Evolutionary conservation across 805 yeast genomes (phyloP).

Genomic region (Ogataea methanolica): DNA sequence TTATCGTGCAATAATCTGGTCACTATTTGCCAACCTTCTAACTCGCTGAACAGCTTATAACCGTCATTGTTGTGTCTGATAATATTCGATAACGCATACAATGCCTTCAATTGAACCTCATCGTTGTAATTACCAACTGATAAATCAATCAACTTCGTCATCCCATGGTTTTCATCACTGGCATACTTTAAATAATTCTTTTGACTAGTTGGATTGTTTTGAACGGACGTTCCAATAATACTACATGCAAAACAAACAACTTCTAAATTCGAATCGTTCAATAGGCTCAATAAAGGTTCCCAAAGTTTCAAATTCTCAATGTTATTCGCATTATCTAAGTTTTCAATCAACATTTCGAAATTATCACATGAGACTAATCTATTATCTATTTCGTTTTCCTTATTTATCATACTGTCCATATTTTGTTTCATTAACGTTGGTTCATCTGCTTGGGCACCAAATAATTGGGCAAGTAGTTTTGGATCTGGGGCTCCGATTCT

Average conservation of each 20-base stretch:
- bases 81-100: constrained; percentile 73
- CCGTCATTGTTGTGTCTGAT: constrained; percentile 64
- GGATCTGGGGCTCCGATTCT: constrained; percentile 73
- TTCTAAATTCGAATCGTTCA: constrained; percentile 39
- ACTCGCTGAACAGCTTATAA: constrained; percentile 47
- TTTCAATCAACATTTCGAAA: constrained; percentile 90
- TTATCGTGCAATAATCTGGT: constrained; percentile 19
- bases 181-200: constrained; percentile 52
- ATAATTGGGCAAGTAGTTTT: constrained; percentile 70
- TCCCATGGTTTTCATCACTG: constrained; percentile 33
- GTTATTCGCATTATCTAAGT: constrained; percentile 91
- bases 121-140: constrained; percentile 13
- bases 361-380: constrained; percentile 80
- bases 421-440: constrained; percentile 82
- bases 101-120: constrained; percentile 52
- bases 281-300: constrained; percentile 52
- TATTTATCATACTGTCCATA: constrained; percentile 52
- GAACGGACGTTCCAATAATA: constrained; percentile 85
- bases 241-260: constrained; percentile 62
- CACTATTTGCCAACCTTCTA: constrained; percentile 61
- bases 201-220: constrained; percentile 80
- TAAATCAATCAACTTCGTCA: constrained; percentile 41
- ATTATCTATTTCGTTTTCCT: constrained; percentile 56
- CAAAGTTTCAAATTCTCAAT: constrained; percentile 80
- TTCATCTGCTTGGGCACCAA: constrained; percentile 77